Evolutionary conservation across 108 stramenopile species (phyloP), one percentile per base, ranked within the genome.

Genomic region (Nitzschia palea): DNA sequence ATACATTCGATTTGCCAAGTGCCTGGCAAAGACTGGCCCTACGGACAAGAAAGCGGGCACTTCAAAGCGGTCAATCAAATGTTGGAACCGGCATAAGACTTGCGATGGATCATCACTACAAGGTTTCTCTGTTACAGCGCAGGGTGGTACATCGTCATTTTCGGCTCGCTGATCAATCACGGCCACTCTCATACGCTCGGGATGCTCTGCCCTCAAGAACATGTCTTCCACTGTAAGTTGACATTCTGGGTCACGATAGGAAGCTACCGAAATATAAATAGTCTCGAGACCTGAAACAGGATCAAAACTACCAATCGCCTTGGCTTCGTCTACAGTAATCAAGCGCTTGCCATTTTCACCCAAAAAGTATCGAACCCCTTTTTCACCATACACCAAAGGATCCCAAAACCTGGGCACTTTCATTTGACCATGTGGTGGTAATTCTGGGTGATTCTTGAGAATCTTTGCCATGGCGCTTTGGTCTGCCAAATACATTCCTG

Each of bases 21-120:
- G 90, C 10, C 96, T 69, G 15, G 96, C 96, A 77, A 93, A 93
- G 30, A 90, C 87, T 0, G 96, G 93, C 15, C 96, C 96, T 14
- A 91, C 81, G 10, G 94, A 87, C 22, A 89, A 58, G 36, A 34
- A 43, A 0, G 93, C 87, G 53, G 85, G 85, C 26, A 95, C 62
- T 22, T 65, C 76, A 34, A 80, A 83, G 10, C 81, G 62, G 58
- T 95, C 89, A 37, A 95, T 80, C 43, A 84, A 77, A 55, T 72
- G 59, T 10, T 30, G 35, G 67, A 85, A 85, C 33, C 66, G 65
- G 77, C 94, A 95, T 15, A 91, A 40, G 2, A 69, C 68, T 64
- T 95, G 91, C 25, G 71, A 47, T 12, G 87, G 89, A 60, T 84
- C 62, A 57, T 77, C 50, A 1, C 57, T 58, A 55, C 93, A 94